These are phyloP conservation scores for Paramecium biaurelia DNA, from an alignment of 73 alveolate species.

Conservation along the genomic window DNA sequence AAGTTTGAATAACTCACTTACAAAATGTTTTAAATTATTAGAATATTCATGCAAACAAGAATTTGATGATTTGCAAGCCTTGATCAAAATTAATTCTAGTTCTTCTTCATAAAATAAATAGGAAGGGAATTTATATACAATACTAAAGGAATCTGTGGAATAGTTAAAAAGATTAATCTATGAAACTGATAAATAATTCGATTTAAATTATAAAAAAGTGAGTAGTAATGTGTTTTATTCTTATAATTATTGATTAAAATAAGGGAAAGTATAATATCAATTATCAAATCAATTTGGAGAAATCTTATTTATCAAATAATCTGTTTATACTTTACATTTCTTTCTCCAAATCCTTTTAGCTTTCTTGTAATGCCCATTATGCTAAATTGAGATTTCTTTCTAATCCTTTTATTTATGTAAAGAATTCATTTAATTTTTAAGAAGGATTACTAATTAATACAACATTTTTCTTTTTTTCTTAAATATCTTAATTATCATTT, in stretches of 20 bases:
- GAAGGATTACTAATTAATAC: neutral
- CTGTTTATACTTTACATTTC: neutral
- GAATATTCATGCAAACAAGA: neutral
- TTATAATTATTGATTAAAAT: neutral
- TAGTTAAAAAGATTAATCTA: neutral
- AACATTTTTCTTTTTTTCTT: neutral
- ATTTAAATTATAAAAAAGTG: conserved; percentile 8
- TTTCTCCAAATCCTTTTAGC: neutral
- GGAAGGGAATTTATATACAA: neutral
- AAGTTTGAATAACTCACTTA: neutral
- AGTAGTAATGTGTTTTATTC: neutral
- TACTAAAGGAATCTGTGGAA: neutral
- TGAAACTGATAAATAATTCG: conserved; percentile 2
- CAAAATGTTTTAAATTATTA: conserved; percentile 1
- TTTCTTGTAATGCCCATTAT: neutral
- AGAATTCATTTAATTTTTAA: neutral
- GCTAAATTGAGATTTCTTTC: neutral
- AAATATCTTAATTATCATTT: neutral
- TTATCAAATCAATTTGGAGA: neutral
- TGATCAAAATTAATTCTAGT: neutral
- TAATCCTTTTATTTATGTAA: neutral
- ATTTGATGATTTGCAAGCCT: neutral
- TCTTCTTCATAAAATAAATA: neutral
- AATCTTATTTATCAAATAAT: neutral
- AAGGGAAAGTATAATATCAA: neutral